phyloP scores from a whole-genome alignment of 768 basidiomycete species.

The Rubroboletus pulcherrimus region DNA sequence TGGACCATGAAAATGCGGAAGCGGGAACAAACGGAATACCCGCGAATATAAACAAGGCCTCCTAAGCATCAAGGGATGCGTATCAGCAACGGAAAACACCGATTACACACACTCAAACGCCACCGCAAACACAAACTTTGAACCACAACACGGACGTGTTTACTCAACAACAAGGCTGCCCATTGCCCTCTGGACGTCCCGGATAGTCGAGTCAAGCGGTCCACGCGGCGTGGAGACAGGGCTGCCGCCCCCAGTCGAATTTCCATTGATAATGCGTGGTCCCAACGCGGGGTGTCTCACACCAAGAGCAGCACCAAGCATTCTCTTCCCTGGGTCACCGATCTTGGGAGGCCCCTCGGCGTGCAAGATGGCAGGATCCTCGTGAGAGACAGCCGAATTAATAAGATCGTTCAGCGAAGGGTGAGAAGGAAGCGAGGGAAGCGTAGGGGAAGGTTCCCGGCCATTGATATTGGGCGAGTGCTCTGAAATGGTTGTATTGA shows the following conservation, averaged over 20 bases:
- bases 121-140: conserved; percentile 15
- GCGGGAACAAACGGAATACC: conserved; percentile 5
- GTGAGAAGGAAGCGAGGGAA: conserved; percentile 76
- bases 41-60: conserved; percentile 19
- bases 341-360: conserved; percentile 65
- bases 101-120: conserved; percentile 19
- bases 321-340: conserved; percentile 84
- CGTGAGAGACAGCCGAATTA: conserved; percentile 56
- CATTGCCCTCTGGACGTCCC: conserved; percentile 73
- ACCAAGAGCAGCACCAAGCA: conserved; percentile 83
- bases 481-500: conserved; percentile 47
- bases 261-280: conserved; percentile 50
- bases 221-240: conserved; percentile 27
- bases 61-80: conserved; percentile 19
- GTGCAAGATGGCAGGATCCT: conserved; percentile 66
- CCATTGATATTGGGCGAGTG: conserved; percentile 39
- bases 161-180: conserved; percentile 74
- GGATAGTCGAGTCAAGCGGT: conserved; percentile 54
- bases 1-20: conserved; percentile 15
- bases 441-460: conserved; percentile 78
- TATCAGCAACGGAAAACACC: conserved; percentile 19
- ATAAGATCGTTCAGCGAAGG: conserved; percentile 84
- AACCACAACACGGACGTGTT: conserved; percentile 20
- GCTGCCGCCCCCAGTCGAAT: conserved; percentile 34
- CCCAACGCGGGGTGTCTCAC: conserved; percentile 74